Base-by-base conservation (phyloP, 2,329 filamentous ascomycete species). In the Trichoderma breve region DNA sequence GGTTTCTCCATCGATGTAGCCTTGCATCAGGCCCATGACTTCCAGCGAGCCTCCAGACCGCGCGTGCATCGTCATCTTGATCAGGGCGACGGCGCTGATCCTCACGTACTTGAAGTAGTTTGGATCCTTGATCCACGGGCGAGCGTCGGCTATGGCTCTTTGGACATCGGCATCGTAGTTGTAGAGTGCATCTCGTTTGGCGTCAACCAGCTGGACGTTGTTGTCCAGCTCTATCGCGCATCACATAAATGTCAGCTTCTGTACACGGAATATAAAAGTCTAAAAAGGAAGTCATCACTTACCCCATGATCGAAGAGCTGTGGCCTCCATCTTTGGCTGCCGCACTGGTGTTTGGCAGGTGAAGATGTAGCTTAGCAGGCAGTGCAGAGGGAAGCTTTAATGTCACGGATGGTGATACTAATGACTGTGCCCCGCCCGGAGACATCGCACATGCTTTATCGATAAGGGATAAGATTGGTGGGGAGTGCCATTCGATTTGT, bases 11-110 rank as follows among this genome's bases (percentile, higher is more conserved):
- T 93, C 89, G 64, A 97, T 92, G 81, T 97, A 97, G 74, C 96
- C 96, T 80, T 97, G 93, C 96, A 99, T 99, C 77, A 99, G 83
- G 71, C 96, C 96, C 96, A 99, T 99, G 77, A 99, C 89, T 84
- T 99, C 96, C 75, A 98, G 88, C 32, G 89, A 90, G 71, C 96
- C 95, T 75, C 96, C 96, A 0, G 94, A 95, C n/a, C 96, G 93
- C 11, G 96, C 96, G 81, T 99, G 96, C 93, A 98, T 98, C 75
- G 97, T 94, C 96, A 99, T 99, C 84, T 99, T 99, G 76, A 98
- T 89, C 72, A 99, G 89, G 6, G 96, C 96, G 14, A 97, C 91
- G 72, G 96, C 94, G 67, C 93, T 97, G 82, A 99, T 95, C 78
- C 95, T 93, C 61, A 98, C 94, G 69, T 92, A 88, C 81, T 95